Base-by-base conservation (phyloP, 306 rosid species). In the Quercus berberidifolia region DNA sequence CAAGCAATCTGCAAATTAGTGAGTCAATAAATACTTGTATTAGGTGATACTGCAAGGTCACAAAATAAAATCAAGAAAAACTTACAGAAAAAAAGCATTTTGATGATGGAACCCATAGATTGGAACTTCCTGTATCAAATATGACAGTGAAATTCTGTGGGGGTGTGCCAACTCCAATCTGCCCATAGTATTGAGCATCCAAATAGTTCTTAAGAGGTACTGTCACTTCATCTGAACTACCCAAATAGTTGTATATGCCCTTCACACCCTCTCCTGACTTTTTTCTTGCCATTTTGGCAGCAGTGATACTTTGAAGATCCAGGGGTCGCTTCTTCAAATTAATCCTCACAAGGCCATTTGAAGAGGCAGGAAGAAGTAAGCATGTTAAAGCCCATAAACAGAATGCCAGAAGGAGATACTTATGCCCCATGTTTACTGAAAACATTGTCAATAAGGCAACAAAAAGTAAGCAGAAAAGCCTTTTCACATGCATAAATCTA, bases 111-210 rank as follows among this genome's bases (percentile, higher is more conserved):
- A 93, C 92, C 96, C 96, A 93, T 14, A 93, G 91, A 83, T 93
- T 93, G 79, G 97, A 91, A 81, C 94, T 93, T 20, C 94, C 97
- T 1, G 94, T 90, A 83, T 93, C 98, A 78, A 93, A 93, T 80
- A 93, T 87, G 82, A 93, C 95, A 71, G 86, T 71, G 85, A 93
- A 93, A 23, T 81, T 90, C 78, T 93, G 98, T 43, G 93, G 91
- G 15, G 98, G 98, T 5, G 98, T 85, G 78, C 97, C 98, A 76
- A 93, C 89, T 75, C 95, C 90, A 84, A 93, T 93, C 89, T 88
- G 97, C 78, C 98, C 98, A 78, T 64, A 91, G 81, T 93, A 93
- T 60, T 93, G 97, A 21, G 98, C 97, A 82, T 91, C 92, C 91
- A 93, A 77, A 83, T 83, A 93, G 83, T 93, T 86, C 73, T 85